Percentiles rank a stretch among this genome's conserved stretches.
These are phyloP conservation scores for Fusarium nisikadoi DNA, from an alignment of 2,329 filamentous ascomycete genomes.

Conservation along the genomic window DNA sequence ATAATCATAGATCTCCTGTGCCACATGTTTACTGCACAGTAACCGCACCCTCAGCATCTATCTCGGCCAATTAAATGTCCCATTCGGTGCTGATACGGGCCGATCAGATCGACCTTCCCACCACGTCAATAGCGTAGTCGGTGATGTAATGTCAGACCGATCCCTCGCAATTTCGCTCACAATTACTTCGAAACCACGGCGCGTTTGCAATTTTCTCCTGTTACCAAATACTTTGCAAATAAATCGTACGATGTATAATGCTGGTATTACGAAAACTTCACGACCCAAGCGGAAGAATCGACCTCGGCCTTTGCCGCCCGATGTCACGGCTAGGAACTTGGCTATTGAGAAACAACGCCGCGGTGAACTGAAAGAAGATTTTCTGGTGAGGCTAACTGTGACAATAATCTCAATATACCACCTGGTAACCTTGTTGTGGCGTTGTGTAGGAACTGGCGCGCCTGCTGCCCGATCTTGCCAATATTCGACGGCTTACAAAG, in stretches of 20 bases:
- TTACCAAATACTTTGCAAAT: not conserved
- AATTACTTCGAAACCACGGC: not conserved
- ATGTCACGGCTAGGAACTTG: constrained; percentile 17
- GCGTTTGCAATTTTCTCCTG: not conserved
- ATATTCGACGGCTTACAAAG: constrained; percentile 14
- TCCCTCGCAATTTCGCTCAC: not conserved
- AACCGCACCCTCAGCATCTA: not conserved
- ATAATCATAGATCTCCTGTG: not conserved
- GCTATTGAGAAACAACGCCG: constrained; percentile 26
- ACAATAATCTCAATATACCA: not conserved
- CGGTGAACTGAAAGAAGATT: constrained; percentile 16
- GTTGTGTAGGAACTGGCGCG: constrained; percentile 9
- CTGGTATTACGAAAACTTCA: not conserved
- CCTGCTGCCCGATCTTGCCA: constrained; percentile 1
- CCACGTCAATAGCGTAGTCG: not conserved
- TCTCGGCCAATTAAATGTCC: not conserved
- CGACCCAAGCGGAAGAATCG: constrained; percentile 13
- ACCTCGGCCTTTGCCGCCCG: constrained; percentile 8
- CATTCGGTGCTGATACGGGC: not conserved
- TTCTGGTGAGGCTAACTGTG: not conserved
- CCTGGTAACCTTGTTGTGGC: not conserved
- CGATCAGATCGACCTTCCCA: not conserved
- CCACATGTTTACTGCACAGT: not conserved
- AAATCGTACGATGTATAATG: not conserved
- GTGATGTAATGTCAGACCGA: constrained; percentile 15